Percentiles rank a stretch among this genome's conserved stretches.
phyloP scores from a whole-genome alignment of 192 early-diverging fungal genomes.

The Gaertneriomyces sp. region DNA sequence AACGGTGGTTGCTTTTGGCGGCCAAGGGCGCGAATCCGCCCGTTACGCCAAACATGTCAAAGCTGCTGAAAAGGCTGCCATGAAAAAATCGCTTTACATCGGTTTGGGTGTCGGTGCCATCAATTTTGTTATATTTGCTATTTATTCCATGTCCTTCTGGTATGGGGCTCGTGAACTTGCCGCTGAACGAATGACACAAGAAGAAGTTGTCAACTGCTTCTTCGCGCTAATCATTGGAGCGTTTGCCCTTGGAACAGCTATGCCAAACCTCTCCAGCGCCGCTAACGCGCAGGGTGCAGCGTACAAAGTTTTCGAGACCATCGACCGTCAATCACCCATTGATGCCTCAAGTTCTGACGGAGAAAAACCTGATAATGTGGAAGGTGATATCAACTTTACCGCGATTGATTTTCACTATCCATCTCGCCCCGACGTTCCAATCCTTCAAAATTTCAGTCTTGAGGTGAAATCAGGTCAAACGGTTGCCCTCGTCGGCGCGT shows the following conservation, averaged over 20 bases:
- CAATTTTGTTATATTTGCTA: conserved; percentile 69
- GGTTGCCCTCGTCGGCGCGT: conserved; percentile 81
- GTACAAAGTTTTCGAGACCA: conserved; percentile 46
- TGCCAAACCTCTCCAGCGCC: conserved; percentile 38
- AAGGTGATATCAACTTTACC: conserved; percentile 44
- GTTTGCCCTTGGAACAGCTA: conserved; percentile 39
- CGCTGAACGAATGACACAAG: conserved; percentile 47
- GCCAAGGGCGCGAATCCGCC: conserved; percentile 63
- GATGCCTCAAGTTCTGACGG: conserved; percentile 37
- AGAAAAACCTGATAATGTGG: conserved; percentile 25
- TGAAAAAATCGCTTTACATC: conserved; percentile 54
- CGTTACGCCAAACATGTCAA: conserved; percentile 62
- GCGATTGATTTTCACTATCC: conserved; percentile 59
- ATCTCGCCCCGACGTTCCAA: conserved; percentile 54
- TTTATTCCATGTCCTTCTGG: conserved; percentile 80
- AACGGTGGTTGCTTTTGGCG: conserved; percentile 85
- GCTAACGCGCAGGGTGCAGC: conserved; percentile 44
- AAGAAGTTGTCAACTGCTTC: conserved; percentile 45
- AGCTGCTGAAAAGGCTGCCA: conserved; percentile 58
- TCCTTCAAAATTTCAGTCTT: conserved; percentile 54
- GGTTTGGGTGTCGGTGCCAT: conserved; percentile 71
- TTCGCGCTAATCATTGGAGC: conserved; percentile 44
- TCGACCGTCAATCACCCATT: conserved; percentile 48
- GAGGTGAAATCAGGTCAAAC: conserved; percentile 64
- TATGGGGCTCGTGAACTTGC: conserved; percentile 67